These are phyloP conservation scores for Phytophthora idaei DNA, from an alignment of 352 stramenopile species.

Conservation along the genomic window DNA sequence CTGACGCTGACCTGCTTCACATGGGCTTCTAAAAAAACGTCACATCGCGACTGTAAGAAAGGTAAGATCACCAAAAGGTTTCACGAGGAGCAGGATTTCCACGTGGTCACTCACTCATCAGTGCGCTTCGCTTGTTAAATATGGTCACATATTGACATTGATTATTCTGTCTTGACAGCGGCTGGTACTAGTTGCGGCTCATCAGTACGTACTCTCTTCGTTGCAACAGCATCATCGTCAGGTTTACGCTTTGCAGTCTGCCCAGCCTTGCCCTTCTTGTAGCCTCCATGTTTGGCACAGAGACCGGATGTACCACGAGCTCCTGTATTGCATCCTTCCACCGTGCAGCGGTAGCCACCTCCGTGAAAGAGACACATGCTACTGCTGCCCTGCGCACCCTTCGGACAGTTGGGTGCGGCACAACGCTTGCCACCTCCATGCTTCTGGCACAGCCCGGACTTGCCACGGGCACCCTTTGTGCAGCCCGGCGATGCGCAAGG, in stretches of 20 bases:
- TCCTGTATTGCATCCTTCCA: slow-evolving; percentile 74
- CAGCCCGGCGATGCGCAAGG: slow-evolving; percentile 65
- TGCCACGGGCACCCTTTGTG: slow-evolving; percentile 79
- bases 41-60: too few species aligned
- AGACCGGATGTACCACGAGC: slow-evolving; percentile 75
- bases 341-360: slow-evolving; percentile 82
- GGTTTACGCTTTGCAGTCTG: slow-evolving; percentile 23
- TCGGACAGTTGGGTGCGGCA: slow-evolving; percentile 58
- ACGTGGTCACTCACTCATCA: too few species aligned
- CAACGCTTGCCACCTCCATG: slow-evolving; percentile 88
- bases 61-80: too few species aligned
- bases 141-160: slow-evolving; percentile 27
- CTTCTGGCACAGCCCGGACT: slow-evolving; percentile 84
- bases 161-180: slow-evolving; percentile 31
- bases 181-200: slow-evolving; percentile 7
- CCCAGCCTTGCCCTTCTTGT: slow-evolving; percentile 57
- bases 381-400: slow-evolving; percentile 84
- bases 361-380: slow-evolving; percentile 83
- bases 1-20: too few species aligned
- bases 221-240: slow-evolving; percentile 5
- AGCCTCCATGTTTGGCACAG: slow-evolving; percentile 83
- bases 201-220: slow-evolving; percentile 28
- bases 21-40: too few species aligned
- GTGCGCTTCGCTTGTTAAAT: slow-evolving; percentile 28
- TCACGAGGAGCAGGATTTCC: too few species aligned